Base-by-base conservation (phyloP, 2,329 filamentous ascomycete genomes). In the Fusarium cyanostomum region DNA sequence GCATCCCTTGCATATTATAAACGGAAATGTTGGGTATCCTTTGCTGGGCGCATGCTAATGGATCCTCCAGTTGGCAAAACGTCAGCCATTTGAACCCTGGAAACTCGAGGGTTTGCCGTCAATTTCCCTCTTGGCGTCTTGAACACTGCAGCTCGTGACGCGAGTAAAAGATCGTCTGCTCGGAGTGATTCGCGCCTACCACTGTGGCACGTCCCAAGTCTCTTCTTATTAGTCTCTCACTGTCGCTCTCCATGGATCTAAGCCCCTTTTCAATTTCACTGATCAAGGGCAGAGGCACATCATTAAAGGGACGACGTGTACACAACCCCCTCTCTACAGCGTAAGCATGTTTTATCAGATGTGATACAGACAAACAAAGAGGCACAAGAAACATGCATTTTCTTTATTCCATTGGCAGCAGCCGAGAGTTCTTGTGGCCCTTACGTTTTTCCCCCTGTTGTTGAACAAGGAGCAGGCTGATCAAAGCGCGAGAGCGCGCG, bases 401-500 rank as follows among this genome's bases (percentile, higher is more conserved):
- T 31, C 43, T 21, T 21, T 21, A 64, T 64, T 55, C 52, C 59
- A n/a, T 27, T 27, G 13, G 15, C 43, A 35, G 30, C 24, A 52
- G 57, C 59, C 59, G 61, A 62, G 52, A 62, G 35, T 38, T 52
- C 5, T 16, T 33, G 18, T 56, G 28, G 18, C 28, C 35, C 37
- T 41, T 41, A 8, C 37, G 15, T 37, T 39, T 41, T 15, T 24
- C 54, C 52, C 62, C 52, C 62, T 62, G 61, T 30, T 48, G 52
- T 33, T 38, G 37, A 49, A n/a, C 58, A 49, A 55, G 58, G 53
- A 66, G 48, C 30, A 38, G 54, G 38, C 42, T 43, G 38, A 66
- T 63, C 62, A 63, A 54, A 63, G 53, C 53, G 53, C 30, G 16
- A 37, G 62, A 38, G 37, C 46, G 51, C 43, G 63, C 62, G 62